Evolutionary conservation across 805 yeast species (phyloP), one percentile per base, ranked within the genome.

Genomic region (Candida schatavii): DNA sequence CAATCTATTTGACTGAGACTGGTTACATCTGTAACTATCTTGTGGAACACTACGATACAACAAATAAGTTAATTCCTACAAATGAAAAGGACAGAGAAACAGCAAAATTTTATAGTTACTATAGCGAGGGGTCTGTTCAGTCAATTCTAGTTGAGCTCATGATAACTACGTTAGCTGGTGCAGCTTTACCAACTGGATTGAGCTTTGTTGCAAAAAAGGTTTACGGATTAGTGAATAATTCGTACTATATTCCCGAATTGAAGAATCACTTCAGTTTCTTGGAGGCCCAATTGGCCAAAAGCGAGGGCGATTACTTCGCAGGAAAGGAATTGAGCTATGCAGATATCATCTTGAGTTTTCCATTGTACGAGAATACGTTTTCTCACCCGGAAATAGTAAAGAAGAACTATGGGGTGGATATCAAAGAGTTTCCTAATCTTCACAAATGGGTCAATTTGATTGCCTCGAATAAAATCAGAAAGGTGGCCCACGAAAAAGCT

Each of bases 61-160:
- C 55, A 2, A 55, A 66, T 13, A 62, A 56, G 17, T 61, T 80
- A 40, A 55, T 48, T 6, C 75, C 77, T 21, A 44, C 45, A 5
- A 55, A 60, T 35, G 69, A 57, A 5, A 66, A 67, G 4, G 78
- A 72, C 17, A 59, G 61, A 35, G 70, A 72, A 15, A 44, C 59
- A 31, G 72, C 78, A 27, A 75, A 74, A 44, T 82, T 75, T 54
- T 80, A 62, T 47, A 58, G 78, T 33, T 78, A 78, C 52, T 79
- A 74, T 49, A 56, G 75, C n/a, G 91, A 85, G 57, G 85, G 81
- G 1, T 71, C 85, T 18, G 55, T 84, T 14, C 81, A 77, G 55
- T 78, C 79, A 4, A 60, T 68, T 6, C 55, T 76, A 40, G 64
- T 68, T 25, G 46, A 65, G 3, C 51, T 64, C 39, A 52, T 68